Percentiles rank a stretch among this genome's conserved stretches.
Evolutionary conservation across 2,329 filamentous ascomycete species (phyloP).

Genomic region (Didymella segeticola): DNA sequence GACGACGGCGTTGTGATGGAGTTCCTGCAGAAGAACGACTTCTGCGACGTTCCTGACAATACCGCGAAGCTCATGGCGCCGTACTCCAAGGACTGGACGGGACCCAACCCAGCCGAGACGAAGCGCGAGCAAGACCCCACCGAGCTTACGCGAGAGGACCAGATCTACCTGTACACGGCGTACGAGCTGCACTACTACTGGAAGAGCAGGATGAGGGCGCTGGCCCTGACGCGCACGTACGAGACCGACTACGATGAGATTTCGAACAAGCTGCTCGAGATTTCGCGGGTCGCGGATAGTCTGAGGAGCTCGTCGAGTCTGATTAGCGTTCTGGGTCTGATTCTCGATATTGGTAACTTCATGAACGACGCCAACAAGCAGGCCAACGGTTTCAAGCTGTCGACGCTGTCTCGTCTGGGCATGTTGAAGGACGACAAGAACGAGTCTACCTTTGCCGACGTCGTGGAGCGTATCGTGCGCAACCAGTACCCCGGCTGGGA

Average conservation of each 20-base stretch:
- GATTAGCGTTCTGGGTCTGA: constrained; percentile 95
- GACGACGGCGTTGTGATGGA: constrained; percentile 95
- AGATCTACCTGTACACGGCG: constrained; percentile 91
- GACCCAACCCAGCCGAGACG: constrained; percentile 78
- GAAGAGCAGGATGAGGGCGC: constrained; percentile 94
- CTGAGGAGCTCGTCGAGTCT: constrained; percentile 88
- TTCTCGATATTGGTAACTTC: constrained; percentile 98
- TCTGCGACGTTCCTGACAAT: constrained; percentile 92
- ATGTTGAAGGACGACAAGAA: constrained; percentile 99
- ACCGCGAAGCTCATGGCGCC: constrained; percentile 89
- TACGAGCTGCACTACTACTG: constrained; percentile 97
- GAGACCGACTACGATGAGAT: constrained; percentile 93
- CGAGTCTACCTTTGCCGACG: constrained; percentile 91
- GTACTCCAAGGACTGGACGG: constrained; percentile 96
- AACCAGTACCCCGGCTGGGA: constrained; percentile 98
- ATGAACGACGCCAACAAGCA: constrained; percentile 99
- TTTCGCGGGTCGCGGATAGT: constrained; percentile 88
- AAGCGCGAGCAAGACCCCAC: constrained; percentile 82
- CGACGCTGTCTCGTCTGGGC: constrained; percentile 86
- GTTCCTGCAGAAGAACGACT: constrained; percentile 89
- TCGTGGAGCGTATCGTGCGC: constrained; percentile 94
- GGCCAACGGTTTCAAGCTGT: constrained; percentile 96
- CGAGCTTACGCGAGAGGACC: constrained; percentile 92
- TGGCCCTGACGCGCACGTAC: constrained; percentile 81
- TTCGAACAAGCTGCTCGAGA: constrained; percentile 79